Evolutionary conservation across 768 basidiomycete species (phyloP), one percentile per base, ranked within the genome.

Genomic region (Megacollybia marginata): DNA sequence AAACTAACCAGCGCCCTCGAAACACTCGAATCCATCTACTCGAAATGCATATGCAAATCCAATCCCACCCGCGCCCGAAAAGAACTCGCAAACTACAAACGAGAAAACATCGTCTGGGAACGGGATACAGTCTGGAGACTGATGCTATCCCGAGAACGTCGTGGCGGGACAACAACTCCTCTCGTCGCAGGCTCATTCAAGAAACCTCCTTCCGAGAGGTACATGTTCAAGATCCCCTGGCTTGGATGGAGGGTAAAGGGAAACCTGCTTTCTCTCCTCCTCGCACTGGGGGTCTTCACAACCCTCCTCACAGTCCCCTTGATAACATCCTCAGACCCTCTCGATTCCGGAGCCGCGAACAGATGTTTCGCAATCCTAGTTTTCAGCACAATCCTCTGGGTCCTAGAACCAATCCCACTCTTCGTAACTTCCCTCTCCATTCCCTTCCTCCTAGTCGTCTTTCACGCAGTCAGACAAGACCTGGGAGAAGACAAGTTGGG

Each of bases 51-150:
- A 28, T 83, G 88, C 0, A 74, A 72, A 2, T 87, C 83, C 9
- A 88, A 98, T 64, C 59, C 68, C 18, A 65, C 71, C 2, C 62
- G 77, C 15, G 94, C 94, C 0, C 76, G 80, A 40, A 83, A 88
- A 55, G 89, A 95, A 61, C 78, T 99, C 42, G 82, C 83, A 54
- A 74, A 92, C 13, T 83, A 94, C 62, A 84, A 94, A 50, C 82
- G 92, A 16, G 93, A 97, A 65, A 87, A 92, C 61, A 88, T 95
- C 54, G 94, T 95, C 3, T 95, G 94, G 83, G 95, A 98, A 60
- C 80, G 96, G 32, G 93, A 98, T 60, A 99, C 96, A 1, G 86
- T 98, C 11, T 99, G 96, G 96, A 76, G 92, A 20, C 86, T 91
- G 65, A 94, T 96, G 92, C 88, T 96, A 52, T 85, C 82, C 2